Evolutionary conservation across 192 early-diverging fungal genomes (phyloP).

Genomic region (Rhizophlyctis rosea): DNA sequence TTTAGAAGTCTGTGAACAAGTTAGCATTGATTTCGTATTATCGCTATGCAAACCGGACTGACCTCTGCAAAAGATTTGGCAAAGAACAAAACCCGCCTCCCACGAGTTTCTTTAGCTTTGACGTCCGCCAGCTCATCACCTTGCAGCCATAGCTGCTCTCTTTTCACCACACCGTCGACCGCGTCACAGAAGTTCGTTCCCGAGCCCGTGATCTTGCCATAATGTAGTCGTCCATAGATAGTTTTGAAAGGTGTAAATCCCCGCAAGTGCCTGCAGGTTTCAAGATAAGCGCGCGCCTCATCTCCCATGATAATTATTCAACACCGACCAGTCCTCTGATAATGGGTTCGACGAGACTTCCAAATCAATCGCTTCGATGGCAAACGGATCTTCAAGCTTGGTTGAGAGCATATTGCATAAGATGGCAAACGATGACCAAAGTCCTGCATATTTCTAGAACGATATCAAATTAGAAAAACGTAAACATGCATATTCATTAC

Average conservation of each 20-base stretch:
- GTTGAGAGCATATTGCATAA: slow-evolving; percentile 14
- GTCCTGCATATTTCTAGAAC: slow-evolving; percentile 5
- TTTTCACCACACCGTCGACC: no score
- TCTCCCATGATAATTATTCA: no score
- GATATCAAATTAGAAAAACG: neutral
- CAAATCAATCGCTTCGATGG: neutral
- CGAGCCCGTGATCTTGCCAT: no score
- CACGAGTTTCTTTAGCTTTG: no score
- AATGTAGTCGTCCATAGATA: neutral
- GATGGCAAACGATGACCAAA: slow-evolving; percentile 19
- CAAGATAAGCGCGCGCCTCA: no score
- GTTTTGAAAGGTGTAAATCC: neutral
- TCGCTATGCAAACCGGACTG: no score
- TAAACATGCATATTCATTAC: no score
- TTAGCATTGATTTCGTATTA: no score
- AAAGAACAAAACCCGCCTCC: neutral
- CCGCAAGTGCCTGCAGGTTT: slow-evolving; percentile 8
- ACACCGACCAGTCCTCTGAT: slow-evolving; percentile 11
- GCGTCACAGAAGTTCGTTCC: no score
- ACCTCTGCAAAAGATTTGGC: neutral
- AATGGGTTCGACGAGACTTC: neutral
- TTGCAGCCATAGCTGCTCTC: no score
- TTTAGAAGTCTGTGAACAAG: no score
- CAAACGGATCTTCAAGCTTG: neutral
- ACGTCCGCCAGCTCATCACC: no score